Base-by-base conservation (phyloP, 345 rosid genomes). In the Populus nigra region DNA sequence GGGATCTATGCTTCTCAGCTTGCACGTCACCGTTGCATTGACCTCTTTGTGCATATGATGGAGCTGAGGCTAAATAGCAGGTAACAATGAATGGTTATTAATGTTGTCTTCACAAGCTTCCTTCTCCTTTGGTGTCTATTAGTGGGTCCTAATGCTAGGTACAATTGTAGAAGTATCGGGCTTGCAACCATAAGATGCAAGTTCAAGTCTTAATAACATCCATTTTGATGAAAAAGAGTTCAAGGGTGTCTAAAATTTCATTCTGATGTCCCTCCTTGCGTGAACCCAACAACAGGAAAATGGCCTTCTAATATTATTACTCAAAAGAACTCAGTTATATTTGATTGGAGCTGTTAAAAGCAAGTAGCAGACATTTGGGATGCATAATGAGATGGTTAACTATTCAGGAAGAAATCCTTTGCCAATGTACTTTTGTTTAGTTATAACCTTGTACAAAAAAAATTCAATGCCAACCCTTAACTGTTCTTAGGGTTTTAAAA, bases 1-100 rank as follows among this genome's bases (percentile, higher is more conserved):
- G 98, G 99, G 70, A 88, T 96, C 73, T 96, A 93, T 86, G 97
- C 99, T 77, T 93, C 99, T 79, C 97, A 96, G 87, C 99, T 96
- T 86, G 96, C 93, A 71, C 78, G 78, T 75, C 97, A 93, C 81
- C 98, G 94, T 75, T 96, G 99, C 84, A 79, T 93, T 77, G 99
- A 96, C 81, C 96, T 96, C 81, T 96, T 92, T 81, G 98, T 94
- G 81, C 95, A 93, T 88, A 93, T 96, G 99, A 96, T 96, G 99
- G 99, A 93, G 83, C 85, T 88, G 79, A 88, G 99, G 91, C 78
- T 93, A 74, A 85, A 88, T 76, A 88, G 95, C 93, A 93, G 99
- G 99, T 93, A 84, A 67, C 3, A n/a, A 22, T 76, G 50, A 29
- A 47, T 73, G 62, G 38, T 57, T 18, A 57, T 72, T 33, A 33